Percentiles rank a stretch among this genome's conserved stretches.
Evolutionary conservation across 768 basidiomycete species (phyloP).

Genomic region (Macrolepiota albuminosa): DNA sequence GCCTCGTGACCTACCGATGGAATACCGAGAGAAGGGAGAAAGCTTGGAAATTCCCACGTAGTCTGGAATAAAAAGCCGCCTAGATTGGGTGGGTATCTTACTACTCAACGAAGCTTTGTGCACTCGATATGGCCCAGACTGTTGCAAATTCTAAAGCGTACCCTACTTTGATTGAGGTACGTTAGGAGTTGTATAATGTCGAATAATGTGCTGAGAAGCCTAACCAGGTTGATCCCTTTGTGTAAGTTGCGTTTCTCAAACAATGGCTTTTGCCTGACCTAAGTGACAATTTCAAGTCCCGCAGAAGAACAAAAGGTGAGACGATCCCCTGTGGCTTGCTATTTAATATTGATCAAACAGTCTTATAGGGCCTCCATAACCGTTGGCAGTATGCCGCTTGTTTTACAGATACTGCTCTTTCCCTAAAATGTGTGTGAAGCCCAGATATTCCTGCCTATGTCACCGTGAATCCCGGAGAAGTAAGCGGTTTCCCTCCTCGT

Average conservation of each 20-base stretch:
- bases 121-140: constrained; percentile 23
- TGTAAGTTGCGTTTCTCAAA: constrained; percentile 35
- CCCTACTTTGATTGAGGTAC: constrained; percentile 54
- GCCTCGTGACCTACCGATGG: not conserved
- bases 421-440: constrained; percentile 22
- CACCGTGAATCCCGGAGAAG: constrained; percentile 61
- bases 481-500: constrained; percentile 12
- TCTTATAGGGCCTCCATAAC: constrained; percentile 57
- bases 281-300: constrained; percentile 19
- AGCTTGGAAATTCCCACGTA: not conserved
- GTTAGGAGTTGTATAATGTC: constrained; percentile 2
- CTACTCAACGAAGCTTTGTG: not conserved
- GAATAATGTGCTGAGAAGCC: not conserved
- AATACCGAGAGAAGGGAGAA: not conserved
- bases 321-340: not conserved
- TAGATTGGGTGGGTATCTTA: not conserved
- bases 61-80: not conserved
- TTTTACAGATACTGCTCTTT: not conserved
- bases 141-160: constrained; percentile 55
- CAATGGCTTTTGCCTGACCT: not conserved
- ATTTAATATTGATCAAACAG: not conserved
- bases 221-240: constrained; percentile 60
- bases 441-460: constrained; percentile 61
- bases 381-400: constrained; percentile 61
- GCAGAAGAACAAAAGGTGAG: constrained; percentile 54